Evolutionary conservation across 306 rosid genomes (phyloP).

Genomic region (Quercus berberidifolia): DNA sequence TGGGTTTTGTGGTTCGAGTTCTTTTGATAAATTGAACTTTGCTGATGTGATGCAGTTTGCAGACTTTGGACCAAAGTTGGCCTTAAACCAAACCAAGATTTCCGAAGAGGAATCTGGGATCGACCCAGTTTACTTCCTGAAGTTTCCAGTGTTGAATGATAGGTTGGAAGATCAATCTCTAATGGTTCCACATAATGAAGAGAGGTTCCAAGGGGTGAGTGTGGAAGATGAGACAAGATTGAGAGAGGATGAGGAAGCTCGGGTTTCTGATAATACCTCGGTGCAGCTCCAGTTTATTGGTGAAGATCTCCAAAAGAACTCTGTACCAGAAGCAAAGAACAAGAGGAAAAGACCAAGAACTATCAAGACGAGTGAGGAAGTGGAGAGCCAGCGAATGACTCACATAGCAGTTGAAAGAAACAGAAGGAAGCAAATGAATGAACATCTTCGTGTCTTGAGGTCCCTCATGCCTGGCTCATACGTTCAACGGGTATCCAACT

Average conservation of each 20-base stretch:
- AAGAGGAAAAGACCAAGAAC: conserved; percentile 76
- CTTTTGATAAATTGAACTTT: conserved; percentile 67
- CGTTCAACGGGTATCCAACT: conserved; percentile 70
- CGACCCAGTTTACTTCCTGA: conserved; percentile 82
- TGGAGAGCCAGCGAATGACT: conserved; percentile 94
- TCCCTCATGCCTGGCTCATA: conserved; percentile 98
- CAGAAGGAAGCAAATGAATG: conserved; percentile 94
- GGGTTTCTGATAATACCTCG: conserved; percentile 40
- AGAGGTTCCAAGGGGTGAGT: conserved; percentile 28
- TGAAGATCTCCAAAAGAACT: conserved; percentile 30
- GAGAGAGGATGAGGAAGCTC: conserved; percentile 32
- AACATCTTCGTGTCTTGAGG: conserved; percentile 87
- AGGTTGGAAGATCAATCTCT: conserved; percentile 45
- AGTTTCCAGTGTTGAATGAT: conserved; percentile 79
- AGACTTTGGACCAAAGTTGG: conserved; percentile 83
- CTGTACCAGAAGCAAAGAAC: conserved; percentile 37
- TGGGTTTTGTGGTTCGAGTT: conserved; percentile 36
- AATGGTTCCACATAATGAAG: conserved; percentile 26
- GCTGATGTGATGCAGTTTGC: conserved; percentile 96
- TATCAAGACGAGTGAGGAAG: conserved; percentile 76
- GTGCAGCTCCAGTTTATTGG: conserved; percentile 45
- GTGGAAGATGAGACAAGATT: conserved; percentile 15
- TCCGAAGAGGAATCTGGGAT: conserved; percentile 45
- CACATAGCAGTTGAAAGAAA: conserved; percentile 91
- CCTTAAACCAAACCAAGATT: conserved; percentile 52